Evolutionary conservation across 306 rosid genomes (phyloP).

Genomic region (Quercus engelmannii): DNA sequence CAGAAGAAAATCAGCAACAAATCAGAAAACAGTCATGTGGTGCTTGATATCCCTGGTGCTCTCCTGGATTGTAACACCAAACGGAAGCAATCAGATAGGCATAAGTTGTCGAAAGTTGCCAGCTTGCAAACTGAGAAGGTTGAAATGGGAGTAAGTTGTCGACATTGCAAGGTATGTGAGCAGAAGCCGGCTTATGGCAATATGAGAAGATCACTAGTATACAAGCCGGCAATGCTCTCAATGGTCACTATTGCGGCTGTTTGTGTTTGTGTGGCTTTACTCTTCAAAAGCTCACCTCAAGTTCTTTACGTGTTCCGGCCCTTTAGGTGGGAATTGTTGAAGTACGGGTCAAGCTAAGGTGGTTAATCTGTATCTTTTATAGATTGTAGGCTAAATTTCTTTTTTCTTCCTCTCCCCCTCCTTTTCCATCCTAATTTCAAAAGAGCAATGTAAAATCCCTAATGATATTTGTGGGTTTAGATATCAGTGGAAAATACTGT

Average conservation of each 20-base stretch:
- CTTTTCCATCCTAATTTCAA: not conserved
- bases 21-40: conserved; percentile 44
- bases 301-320: conserved; percentile 64
- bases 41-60: conserved; percentile 53
- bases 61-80: conserved; percentile 34
- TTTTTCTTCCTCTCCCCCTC: not conserved
- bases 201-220: conserved; percentile 42
- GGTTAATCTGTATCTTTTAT: conserved; percentile 5
- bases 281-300: conserved; percentile 79
- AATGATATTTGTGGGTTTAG: not conserved
- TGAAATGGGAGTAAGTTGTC: conserved; percentile 8
- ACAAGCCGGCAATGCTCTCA: conserved; percentile 78
- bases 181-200: conserved; percentile 39
- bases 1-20: conserved; percentile 52
- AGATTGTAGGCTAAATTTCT: conserved; percentile 16
- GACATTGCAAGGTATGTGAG: conserved; percentile 45
- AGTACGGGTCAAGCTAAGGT: conserved; percentile 60
- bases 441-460: not conserved
- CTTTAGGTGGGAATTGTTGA: conserved; percentile 74
- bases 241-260: conserved; percentile 86
- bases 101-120: conserved; percentile 32
- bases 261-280: conserved; percentile 86
- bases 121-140: conserved; percentile 52
- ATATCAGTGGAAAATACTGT: not conserved
- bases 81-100: conserved; percentile 38